Evolutionary conservation across 2,329 filamentous ascomycete genomes (phyloP), one percentile per base, ranked within the genome.

Genomic region (Pseudocercospora musae): DNA sequence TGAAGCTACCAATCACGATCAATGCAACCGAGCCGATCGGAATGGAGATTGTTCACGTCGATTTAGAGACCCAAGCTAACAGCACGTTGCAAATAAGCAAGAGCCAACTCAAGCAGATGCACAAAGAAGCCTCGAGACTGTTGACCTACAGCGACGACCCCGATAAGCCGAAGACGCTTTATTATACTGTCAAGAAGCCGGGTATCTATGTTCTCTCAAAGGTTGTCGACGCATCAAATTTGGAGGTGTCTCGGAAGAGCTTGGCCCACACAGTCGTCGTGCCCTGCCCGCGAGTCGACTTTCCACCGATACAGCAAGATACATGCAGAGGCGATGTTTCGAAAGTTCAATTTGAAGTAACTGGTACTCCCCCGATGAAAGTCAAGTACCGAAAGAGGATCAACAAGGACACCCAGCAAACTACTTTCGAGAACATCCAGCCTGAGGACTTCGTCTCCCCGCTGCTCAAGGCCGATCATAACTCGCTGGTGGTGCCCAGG

Each of bases 381-480:
- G 90, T 99, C 69, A 91, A 91, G 70, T 99, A 99, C 77, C 95
- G 91, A 71, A 89, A 92, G 58, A 89, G 87, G 6, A 88, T 96
- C 69, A 96, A 98, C 69, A 87, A 87, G 64, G 89, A 90, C 66
- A 87, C 96, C 67, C 88, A 89, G 69, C 91, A 90, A 63, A 92
- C 93, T 68, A 92, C 94, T 66, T 94, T 96, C 70, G 93, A 98
- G 76, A 96, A 91, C 71, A 86, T 99, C 49, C 93, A 96, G 70
- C 93, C 95, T 0, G 92, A 97, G 54, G 90, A 91, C 37, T 89
- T 93, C 71, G 82, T 85, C 2, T 96, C 92, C 0, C 92, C 92
- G 0, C 80, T 96, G 37, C 78, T 89, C n/a, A 82, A 86, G 49
- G 80, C 83, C 54, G 81, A 80, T 1, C 65, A 70, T 15, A 66